Conservation (phyloP, 73 alveolate species). For the Paramecium sonneborni region DNA sequence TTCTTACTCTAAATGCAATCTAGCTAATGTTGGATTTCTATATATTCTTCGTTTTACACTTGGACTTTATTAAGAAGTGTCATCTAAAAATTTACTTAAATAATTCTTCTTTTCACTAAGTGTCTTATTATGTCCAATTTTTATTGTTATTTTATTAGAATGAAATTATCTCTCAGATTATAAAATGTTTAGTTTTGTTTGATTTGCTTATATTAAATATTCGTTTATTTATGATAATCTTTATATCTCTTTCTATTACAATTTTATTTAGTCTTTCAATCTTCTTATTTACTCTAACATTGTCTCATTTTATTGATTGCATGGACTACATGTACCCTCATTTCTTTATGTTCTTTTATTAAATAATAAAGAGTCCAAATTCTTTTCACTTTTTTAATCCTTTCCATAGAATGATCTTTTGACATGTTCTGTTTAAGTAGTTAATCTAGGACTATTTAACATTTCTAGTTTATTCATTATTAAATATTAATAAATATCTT, state of each 20-base stretch:
- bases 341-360: not conserved
- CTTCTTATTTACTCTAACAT: not conserved
- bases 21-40: slow-evolving; percentile 39
- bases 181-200: slow-evolving; percentile 2
- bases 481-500: not conserved
- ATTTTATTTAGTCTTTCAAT: not conserved
- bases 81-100: slow-evolving; percentile 7
- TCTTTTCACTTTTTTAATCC: not conserved
- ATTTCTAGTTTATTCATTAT: not conserved
- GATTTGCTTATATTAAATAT: slow-evolving; percentile 8
- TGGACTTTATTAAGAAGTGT: not conserved
- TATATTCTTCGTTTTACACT: not conserved
- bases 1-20: slow-evolving; percentile 11
- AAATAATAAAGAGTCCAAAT: not conserved
- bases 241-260: not conserved
- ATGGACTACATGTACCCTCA: not conserved
- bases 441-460: not conserved
- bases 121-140: slow-evolving; percentile 12
- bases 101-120: not conserved
- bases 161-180: not conserved
- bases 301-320: not conserved
- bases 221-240: slow-evolving; percentile 17
- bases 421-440: not conserved
- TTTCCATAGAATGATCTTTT: not conserved
- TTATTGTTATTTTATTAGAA: not conserved